phyloP scores from a whole-genome alignment of 1,284 basidiomycete species.

The Cutaneotrichosporon cavernicola region DNA sequence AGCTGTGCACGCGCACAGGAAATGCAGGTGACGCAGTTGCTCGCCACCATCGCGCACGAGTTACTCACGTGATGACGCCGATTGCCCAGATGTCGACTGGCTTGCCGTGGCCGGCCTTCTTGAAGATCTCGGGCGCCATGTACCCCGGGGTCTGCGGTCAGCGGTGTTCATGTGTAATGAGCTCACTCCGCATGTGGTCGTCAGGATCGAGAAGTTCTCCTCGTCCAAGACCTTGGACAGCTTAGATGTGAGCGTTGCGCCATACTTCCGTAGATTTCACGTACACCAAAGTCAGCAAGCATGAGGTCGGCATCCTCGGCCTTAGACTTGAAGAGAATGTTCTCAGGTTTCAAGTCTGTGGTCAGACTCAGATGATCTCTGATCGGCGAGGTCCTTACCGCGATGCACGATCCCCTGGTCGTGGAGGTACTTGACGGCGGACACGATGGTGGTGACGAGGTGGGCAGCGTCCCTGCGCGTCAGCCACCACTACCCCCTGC shows the following conservation, averaged over 20 bases:
- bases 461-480: constrained; percentile 75
- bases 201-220: constrained; percentile 80
- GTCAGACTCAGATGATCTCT: constrained; percentile 5
- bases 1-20: not conserved
- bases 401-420: constrained; percentile 93
- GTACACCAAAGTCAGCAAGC: constrained; percentile 95
- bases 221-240: constrained; percentile 76
- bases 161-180: constrained; percentile 26
- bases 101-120: constrained; percentile 90
- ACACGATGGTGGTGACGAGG: constrained; percentile 81
- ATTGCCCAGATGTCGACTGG: constrained; percentile 97
- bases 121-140: constrained; percentile 99
- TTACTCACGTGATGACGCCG: constrained; percentile 75
- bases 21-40: not conserved
- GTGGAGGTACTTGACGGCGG: constrained; percentile 89
- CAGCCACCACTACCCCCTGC: not conserved
- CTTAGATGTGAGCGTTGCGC: constrained; percentile 16
- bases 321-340: constrained; percentile 86
- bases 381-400: constrained; percentile 55
- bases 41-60: not conserved
- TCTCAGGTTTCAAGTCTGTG: constrained; percentile 92
- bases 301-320: constrained; percentile 91
- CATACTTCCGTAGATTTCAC: constrained; percentile 44
- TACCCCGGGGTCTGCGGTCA: constrained; percentile 57
- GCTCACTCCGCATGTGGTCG: constrained; percentile 81